phyloP scores from a whole-genome alignment of 805 yeast species.

The Kuraishia piskuri region DNA sequence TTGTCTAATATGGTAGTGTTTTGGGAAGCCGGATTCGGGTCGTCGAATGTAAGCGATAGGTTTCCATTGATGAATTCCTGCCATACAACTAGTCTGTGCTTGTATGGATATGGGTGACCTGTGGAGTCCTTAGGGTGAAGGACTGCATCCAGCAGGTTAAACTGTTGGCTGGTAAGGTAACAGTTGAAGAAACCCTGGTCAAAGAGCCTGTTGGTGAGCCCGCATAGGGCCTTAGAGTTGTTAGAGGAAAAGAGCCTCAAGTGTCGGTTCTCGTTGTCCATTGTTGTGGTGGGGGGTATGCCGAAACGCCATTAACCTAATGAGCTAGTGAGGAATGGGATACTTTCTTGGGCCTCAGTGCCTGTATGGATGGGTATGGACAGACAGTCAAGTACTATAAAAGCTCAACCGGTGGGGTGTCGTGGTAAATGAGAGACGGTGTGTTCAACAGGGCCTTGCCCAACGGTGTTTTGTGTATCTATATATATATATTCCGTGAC shows the following conservation, averaged over 20 bases:
- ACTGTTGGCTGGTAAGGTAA: slow-evolving; percentile 48
- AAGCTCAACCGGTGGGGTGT: too few species aligned
- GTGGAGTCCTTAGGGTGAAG: slow-evolving; percentile 22
- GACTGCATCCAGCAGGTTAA: slow-evolving; percentile 37
- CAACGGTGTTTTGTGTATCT: too few species aligned
- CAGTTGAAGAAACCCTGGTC: slow-evolving; percentile 33
- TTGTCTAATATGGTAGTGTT: slow-evolving; percentile 1
- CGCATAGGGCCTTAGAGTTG: slow-evolving; percentile 20
- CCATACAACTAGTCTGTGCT: slow-evolving; percentile 27
- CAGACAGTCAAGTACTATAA: too few species aligned
- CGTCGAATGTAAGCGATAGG: slow-evolving; percentile 18
- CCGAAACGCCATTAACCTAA: too few species aligned
- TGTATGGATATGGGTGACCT: neutral
- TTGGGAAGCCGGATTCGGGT: slow-evolving; percentile 2
- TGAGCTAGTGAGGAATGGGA: too few species aligned
- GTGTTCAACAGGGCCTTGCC: too few species aligned
- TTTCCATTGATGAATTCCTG: slow-evolving; percentile 35
- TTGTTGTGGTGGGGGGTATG: neutral
- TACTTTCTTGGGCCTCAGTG: neutral
- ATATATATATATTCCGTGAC: too few species aligned
- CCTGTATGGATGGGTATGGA: neutral
- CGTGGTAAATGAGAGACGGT: too few species aligned
- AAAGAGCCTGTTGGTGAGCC: slow-evolving; percentile 26
- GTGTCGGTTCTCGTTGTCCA: neutral
- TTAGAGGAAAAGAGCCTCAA: slow-evolving; percentile 10